A percentile compares a stretch with the other conserved stretches of the same genome.
These are phyloP conservation scores for Suillus placidus DNA, from an alignment of 768 basidiomycete genomes.

Conservation along the genomic window DNA sequence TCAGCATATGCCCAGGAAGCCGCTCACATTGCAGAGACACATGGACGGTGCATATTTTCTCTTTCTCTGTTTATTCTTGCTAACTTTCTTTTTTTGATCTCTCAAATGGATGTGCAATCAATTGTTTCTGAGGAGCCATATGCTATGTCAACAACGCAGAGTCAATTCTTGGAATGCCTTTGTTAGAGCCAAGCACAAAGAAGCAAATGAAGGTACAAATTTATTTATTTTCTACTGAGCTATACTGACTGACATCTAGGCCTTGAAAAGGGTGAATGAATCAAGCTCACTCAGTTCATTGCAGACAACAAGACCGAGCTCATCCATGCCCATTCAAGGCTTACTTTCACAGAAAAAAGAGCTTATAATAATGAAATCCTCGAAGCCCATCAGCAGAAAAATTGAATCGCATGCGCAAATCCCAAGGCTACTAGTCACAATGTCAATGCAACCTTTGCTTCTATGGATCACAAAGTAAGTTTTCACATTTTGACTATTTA, in stretches of 20 bases:
- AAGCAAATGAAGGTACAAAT: not conserved
- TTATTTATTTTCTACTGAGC: not conserved
- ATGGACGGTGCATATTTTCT: not conserved
- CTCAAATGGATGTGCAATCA: not conserved
- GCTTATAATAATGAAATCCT: not conserved
- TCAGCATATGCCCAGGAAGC: not conserved
- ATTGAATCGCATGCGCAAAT: not conserved
- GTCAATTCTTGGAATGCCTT: not conserved
- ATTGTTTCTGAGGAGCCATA: not conserved
- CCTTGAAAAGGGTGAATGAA: not conserved
- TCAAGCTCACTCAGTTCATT: not conserved
- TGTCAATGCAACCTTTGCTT: constrained; percentile 4
- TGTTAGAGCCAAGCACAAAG: not conserved
- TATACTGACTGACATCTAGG: not conserved
- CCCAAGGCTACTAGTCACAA: constrained; percentile 1
- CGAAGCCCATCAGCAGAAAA: not conserved
- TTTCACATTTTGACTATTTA: not conserved
- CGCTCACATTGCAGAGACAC: not conserved
- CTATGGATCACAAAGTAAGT: constrained; percentile 4
- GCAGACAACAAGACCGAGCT: not conserved
- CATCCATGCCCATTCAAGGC: not conserved
- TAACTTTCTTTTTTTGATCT: not conserved
- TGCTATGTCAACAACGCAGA: not conserved
- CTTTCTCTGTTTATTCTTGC: not conserved
- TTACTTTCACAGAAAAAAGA: not conserved